Evolutionary conservation across 805 yeast genomes (phyloP).

Genomic region (Saturnispora saitoi): DNA sequence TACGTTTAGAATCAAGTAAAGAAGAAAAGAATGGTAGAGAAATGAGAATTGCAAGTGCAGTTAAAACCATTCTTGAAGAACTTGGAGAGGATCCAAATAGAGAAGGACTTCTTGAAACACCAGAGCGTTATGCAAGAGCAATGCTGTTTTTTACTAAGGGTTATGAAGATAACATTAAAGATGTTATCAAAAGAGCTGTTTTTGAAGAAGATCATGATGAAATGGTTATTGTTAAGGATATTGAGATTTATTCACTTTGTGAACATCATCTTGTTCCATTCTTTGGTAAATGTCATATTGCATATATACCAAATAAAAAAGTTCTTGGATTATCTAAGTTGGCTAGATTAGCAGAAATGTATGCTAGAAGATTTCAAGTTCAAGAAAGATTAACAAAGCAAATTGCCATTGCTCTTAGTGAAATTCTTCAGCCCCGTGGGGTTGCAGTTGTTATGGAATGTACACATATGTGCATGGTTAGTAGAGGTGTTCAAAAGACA

Average conservation of each 20-base stretch:
- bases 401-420: slow-evolving; percentile 91
- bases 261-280: slow-evolving; percentile 98
- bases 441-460: slow-evolving; percentile 99
- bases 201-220: slow-evolving; percentile 98
- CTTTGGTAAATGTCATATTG: slow-evolving; percentile 94
- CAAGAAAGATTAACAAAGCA: slow-evolving; percentile 96
- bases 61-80: slow-evolving; percentile 65
- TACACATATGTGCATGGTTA: slow-evolving; percentile 98
- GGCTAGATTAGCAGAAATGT: slow-evolving; percentile 96
- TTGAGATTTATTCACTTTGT: slow-evolving; percentile 84
- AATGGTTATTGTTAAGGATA: slow-evolving; percentile 96
- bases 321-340: slow-evolving; percentile 89
- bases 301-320: slow-evolving; percentile 91
- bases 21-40: slow-evolving; percentile 64
- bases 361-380: slow-evolving; percentile 91
- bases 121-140: slow-evolving; percentile 93
- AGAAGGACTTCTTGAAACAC: slow-evolving; percentile 89
- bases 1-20: slow-evolving; percentile 57
- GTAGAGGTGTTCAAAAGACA: slow-evolving; percentile 93
- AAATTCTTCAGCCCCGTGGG: slow-evolving; percentile 87
- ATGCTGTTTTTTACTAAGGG: slow-evolving; percentile 95
- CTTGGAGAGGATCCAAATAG: slow-evolving; percentile 86
- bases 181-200: slow-evolving; percentile 88
- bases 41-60: slow-evolving; percentile 75
- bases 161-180: slow-evolving; percentile 86